Evolutionary conservation across 495 filamentous ascomycete genomes (phyloP), one percentile per base, ranked within the genome.

Genomic region (Penicillium herquei): DNA sequence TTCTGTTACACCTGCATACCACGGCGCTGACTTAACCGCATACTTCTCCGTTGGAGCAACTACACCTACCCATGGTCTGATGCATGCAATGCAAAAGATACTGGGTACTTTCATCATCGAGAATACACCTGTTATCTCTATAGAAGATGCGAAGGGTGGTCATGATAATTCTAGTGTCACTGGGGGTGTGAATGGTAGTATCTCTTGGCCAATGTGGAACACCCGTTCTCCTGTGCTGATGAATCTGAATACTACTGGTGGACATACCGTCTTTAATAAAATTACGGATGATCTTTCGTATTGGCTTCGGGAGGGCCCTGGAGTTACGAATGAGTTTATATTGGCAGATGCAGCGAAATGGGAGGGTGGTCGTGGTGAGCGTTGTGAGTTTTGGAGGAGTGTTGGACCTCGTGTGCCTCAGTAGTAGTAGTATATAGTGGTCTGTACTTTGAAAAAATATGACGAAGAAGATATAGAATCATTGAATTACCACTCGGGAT

Each of bases 361-460:
- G 83, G 83, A 87, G 57, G 81, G 77, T 1, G 79, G 78, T 1
- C 71, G 83, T n/a, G 81, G 83, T 1, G 52, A 55, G 17, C 64
- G 84, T 17, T 87, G 83, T 63, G 72, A 75, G 35, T 83, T 84
- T 55, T 87, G 81, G 83, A 76, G 70, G 49, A 70, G 68, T 37
- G 64, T 84, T 34, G 76, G 54, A 4, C 34, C 54, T 0, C 47
- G 48, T 16, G 54, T 57, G 14, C 54, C 54, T 4, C 41, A 52
- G 16, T 57, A 50, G 30, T 7, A 42, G 6, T n/a, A n/a, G n/a
- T n/a, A n/a, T n/a, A n/a, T n/a, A n/a, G n/a, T n/a, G n/a, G n/a
- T n/a, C n/a, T n/a, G n/a, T n/a, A n/a, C n/a, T n/a, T n/a, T n/a
- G n/a, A n/a, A n/a, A n/a, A n/a, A n/a, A n/a, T n/a, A n/a, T n/a